phyloP scores from a whole-genome alignment of 2,329 filamentous ascomycete species.

The Colletotrichum paranaense region DNA sequence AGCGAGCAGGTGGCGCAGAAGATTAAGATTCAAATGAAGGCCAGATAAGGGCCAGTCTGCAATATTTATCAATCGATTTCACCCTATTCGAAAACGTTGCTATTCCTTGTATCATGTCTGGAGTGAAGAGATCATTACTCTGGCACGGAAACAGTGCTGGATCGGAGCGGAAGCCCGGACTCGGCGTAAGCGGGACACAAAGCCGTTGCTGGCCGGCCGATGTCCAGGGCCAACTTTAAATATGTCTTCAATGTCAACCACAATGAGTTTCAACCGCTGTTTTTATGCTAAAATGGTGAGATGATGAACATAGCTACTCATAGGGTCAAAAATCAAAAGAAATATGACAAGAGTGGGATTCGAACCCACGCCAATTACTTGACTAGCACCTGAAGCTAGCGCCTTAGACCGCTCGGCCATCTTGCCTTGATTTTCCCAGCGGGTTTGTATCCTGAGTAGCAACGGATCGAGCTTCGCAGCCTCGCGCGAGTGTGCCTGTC shows the following conservation, averaged over 20 bases:
- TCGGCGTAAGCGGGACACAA: too few relatives aligned
- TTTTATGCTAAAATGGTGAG: neutral
- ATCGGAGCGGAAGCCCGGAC: neutral
- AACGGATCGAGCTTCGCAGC: too few relatives aligned
- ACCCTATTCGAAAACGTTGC: neutral
- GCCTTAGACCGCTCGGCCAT: slow-evolving; percentile 30
- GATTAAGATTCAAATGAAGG: slow-evolving; percentile 36
- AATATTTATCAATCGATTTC: neutral
- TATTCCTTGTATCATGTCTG: neutral
- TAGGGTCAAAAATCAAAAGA: neutral
- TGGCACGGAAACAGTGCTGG: neutral
- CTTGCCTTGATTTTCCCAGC: neutral
- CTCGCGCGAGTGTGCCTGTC: too few relatives aligned
- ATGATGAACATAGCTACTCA: rapidly evolving
- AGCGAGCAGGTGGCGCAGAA: slow-evolving; percentile 33
- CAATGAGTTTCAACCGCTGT: neutral
- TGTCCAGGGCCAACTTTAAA: neutral
- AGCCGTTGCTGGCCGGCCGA: neutral
- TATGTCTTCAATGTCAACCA: neutral
- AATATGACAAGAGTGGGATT: slow-evolving; percentile 20
- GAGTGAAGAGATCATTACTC: neutral
- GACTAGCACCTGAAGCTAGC: slow-evolving; percentile 30
- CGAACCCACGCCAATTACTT: slow-evolving; percentile 30
- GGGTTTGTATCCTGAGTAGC: too few relatives aligned
- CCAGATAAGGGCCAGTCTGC: slow-evolving; percentile 36